Evolutionary conservation across 352 stramenopile genomes (phyloP).

Genomic region (Phytophthora pseudosyringae): DNA sequence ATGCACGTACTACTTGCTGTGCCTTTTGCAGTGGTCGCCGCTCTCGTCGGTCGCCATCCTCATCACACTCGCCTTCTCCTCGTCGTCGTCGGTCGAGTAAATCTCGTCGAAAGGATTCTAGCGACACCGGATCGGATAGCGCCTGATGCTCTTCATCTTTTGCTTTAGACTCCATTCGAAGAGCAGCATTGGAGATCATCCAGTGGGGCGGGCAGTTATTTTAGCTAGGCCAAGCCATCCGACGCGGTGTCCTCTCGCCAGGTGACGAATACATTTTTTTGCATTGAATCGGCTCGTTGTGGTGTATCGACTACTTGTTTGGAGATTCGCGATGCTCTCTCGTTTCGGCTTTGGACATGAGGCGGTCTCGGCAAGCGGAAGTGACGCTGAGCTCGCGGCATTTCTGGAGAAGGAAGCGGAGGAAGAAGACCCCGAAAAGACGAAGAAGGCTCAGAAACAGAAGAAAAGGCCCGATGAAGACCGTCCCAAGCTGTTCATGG

Average conservation of each 20-base stretch:
- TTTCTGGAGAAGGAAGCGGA: slow-evolving; percentile 61
- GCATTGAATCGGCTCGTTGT: slow-evolving; percentile 15
- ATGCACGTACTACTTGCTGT: background rate
- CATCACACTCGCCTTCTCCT: slow-evolving; percentile 39
- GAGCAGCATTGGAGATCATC: background rate
- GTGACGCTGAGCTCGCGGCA: slow-evolving; percentile 52
- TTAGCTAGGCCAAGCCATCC: slow-evolving; percentile 3
- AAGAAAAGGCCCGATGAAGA: slow-evolving; percentile 41
- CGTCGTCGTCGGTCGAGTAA: slow-evolving; percentile 29
- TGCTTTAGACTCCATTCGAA: background rate
- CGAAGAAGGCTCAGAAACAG: slow-evolving; percentile 34
- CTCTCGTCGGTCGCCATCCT: slow-evolving; percentile 30
- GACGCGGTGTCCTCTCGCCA: slow-evolving; percentile 9
- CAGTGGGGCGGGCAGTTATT: slow-evolving; percentile 6
- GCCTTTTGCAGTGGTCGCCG: slow-evolving; percentile 21
- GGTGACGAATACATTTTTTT: slow-evolving; percentile 34
- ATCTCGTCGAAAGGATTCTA: slow-evolving; percentile 31
- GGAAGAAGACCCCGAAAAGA: slow-evolving; percentile 45
- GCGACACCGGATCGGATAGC: slow-evolving; percentile 25
- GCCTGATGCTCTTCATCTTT: slow-evolving; percentile 17
- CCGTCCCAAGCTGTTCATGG: slow-evolving; percentile 70
- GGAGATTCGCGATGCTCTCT: slow-evolving; percentile 19
- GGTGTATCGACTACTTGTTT: background rate
- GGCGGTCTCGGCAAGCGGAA: slow-evolving; percentile 24
- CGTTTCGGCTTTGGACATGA: slow-evolving; percentile 25